Base-by-base conservation (phyloP, 176 grass and related monocot species). In the Oryza glaberrima region DNA sequence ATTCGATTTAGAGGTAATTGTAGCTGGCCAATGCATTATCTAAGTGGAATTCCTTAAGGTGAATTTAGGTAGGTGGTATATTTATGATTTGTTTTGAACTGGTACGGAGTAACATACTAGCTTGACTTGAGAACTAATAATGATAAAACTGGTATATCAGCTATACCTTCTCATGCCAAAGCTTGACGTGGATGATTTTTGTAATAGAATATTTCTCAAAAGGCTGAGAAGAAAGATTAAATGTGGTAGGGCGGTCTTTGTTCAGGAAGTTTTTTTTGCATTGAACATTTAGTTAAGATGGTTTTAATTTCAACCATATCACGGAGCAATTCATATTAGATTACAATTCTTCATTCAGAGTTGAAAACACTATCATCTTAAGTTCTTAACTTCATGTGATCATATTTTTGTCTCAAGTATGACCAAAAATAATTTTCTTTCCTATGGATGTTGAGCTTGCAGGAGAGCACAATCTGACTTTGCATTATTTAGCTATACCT, bases 341-440 rank as follows among this genome's bases (percentile, higher is more conserved):
- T 65, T n/a, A 13, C 41, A 79, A 4, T 69, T 69, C 70, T 83
- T 41, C 38, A 45, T 75, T 75, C 52, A 83, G 38, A 74, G 38
- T 78, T 16, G 17, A 69, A 74, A 79, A 58, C 44, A 51, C 28
- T 78, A 45, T 65, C n/a, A 71, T 78, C 68, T 36, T 68, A 63
- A 70, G 23, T 90, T 58, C 60, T 45, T 68, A 63, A 70, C 34
- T 90, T 58, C 36, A 82, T 86, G 60, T 48, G 51, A 19, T 56
- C 25, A 79, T 61, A 52, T 70, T 81, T 22, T 40, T 20, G 25
- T 65, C 79, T 85, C 58, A 32, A 56, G 6, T 67, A 65, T 69
- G 26, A 79, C 49, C 51, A 40, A 69, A 38, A 14, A 46, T 46
- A 28, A 78, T 60, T 17, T 16, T 82, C 40, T 77, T 46, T 69